Percentiles rank a stretch among this genome's conserved stretches.
These are phyloP conservation scores for Lentinula guzmanii DNA, from an alignment of 768 basidiomycete genomes.

Conservation along the genomic window DNA sequence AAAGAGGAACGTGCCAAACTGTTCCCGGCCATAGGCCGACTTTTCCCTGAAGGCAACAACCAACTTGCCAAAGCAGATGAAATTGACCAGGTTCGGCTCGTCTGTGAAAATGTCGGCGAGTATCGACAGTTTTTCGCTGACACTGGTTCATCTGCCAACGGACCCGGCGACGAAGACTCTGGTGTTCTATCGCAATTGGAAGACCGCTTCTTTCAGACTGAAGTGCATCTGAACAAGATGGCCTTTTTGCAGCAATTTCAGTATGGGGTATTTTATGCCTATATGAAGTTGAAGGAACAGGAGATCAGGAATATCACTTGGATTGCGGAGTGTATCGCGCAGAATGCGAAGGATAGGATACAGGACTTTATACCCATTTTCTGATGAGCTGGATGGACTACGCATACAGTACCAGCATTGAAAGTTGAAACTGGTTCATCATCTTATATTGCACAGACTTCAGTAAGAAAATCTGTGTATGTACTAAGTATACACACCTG, in stretches of 20 bases:
- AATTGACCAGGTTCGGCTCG: conserved; percentile 83
- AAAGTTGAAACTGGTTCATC: too few species aligned
- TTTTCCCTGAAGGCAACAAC: conserved; percentile 96
- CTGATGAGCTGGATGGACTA: conserved; percentile 20
- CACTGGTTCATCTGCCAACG: conserved; percentile 26
- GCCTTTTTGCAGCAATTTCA: conserved; percentile 97
- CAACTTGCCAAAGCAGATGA: conserved; percentile 92
- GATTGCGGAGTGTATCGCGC: conserved; percentile 98
- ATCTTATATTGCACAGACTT: too few species aligned
- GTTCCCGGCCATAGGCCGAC: conserved; percentile 88
- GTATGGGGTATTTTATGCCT: conserved; percentile 87
- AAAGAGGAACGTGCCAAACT: conserved; percentile 94
- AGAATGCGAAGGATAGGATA: conserved; percentile 93
- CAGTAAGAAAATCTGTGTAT: too few species aligned
- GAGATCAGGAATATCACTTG: conserved; percentile 85
- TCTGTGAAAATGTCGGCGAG: conserved; percentile 84
- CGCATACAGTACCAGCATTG: background rate
- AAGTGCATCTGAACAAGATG: conserved; percentile 91
- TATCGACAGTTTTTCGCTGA: conserved; percentile 88
- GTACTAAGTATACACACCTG: too few species aligned
- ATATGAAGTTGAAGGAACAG: conserved; percentile 89
- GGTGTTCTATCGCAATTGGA: conserved; percentile 69
- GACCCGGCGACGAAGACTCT: conserved; percentile 30
- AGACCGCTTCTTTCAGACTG: conserved; percentile 90
- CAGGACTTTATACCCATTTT: conserved; percentile 93